Conservation (phyloP, 345 rosid species). For the Rhodamnia rubescens region DNA sequence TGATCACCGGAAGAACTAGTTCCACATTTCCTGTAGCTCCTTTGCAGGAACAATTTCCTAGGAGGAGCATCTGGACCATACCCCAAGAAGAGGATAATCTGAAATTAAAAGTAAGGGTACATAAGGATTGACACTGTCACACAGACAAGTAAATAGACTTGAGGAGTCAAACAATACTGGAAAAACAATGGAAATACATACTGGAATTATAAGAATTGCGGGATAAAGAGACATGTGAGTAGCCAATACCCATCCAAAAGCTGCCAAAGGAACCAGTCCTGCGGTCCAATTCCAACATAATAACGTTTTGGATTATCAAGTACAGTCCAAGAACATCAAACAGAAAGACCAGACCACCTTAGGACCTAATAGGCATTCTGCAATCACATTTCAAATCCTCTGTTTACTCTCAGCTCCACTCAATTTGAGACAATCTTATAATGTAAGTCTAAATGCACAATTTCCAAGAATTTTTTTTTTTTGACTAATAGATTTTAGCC, state of each 20-base stretch:
- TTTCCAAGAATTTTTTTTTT: neutral
- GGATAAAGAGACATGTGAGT: conserved; percentile 88
- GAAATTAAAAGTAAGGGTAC: neutral
- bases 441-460: neutral
- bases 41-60: conserved; percentile 43
- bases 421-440: neutral
- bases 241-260: conserved; percentile 90
- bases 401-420: neutral
- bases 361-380: neutral
- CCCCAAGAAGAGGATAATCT: conserved; percentile 68
- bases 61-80: conserved; percentile 86
- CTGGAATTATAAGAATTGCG: conserved; percentile 65
- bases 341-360: neutral
- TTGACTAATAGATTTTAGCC: neutral
- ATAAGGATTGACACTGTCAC: neutral
- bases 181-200: conserved; percentile 9
- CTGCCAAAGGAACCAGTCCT: conserved; percentile 80
- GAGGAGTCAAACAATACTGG: neutral
- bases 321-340: neutral
- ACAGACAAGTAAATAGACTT: neutral
- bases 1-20: conserved; percentile 15
- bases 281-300: neutral
- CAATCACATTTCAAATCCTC: neutral
- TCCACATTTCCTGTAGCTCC: conserved; percentile 12
- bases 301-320: neutral